Conservation (phyloP, 306 rosid species). For the Begonia peltatifolia region DNA sequence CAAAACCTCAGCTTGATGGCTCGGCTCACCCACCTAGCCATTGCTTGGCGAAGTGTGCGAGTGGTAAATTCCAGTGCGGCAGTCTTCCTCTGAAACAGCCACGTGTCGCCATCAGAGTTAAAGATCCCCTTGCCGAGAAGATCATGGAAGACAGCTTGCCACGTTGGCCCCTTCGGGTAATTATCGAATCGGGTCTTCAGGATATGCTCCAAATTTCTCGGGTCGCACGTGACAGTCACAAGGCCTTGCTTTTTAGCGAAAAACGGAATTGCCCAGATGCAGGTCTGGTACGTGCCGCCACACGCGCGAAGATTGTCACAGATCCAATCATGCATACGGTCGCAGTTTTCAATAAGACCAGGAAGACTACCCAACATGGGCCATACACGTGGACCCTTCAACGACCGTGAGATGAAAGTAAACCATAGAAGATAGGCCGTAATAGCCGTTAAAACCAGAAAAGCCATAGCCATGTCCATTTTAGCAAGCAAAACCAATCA, state of each 20-base stretch:
- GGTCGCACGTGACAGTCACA: conserved; percentile 97
- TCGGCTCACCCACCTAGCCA: conserved; percentile 90
- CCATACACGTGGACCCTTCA: conserved; percentile 90
- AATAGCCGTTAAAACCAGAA: conserved; percentile 55
- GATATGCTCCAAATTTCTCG: conserved; percentile 75
- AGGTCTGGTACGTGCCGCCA: conserved; percentile 95
- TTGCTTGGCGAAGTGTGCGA: conserved; percentile 77
- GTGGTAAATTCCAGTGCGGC: conserved; percentile 94
- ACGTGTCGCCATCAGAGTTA: conserved; percentile 85
- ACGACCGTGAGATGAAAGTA: conserved; percentile 75
- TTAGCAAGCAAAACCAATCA: not conserved
- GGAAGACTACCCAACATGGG: conserved; percentile 82
- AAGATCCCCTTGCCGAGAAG: conserved; percentile 80
- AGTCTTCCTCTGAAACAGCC: conserved; percentile 82
- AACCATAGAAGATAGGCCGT: conserved; percentile 67
- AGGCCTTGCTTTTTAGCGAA: conserved; percentile 76
- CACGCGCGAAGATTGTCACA: conserved; percentile 81
- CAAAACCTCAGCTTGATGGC: conserved; percentile 76
- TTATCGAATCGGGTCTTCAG: conserved; percentile 78
- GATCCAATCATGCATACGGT: conserved; percentile 94
- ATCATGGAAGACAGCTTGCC: conserved; percentile 91
- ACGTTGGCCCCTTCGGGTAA: conserved; percentile 84
- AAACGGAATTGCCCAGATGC: conserved; percentile 89
- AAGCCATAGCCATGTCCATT: conserved; percentile 64
- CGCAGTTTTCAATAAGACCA: conserved; percentile 59